Conservation (phyloP, 2,329 filamentous ascomycete genomes). For the Bisporella sp. region DNA sequence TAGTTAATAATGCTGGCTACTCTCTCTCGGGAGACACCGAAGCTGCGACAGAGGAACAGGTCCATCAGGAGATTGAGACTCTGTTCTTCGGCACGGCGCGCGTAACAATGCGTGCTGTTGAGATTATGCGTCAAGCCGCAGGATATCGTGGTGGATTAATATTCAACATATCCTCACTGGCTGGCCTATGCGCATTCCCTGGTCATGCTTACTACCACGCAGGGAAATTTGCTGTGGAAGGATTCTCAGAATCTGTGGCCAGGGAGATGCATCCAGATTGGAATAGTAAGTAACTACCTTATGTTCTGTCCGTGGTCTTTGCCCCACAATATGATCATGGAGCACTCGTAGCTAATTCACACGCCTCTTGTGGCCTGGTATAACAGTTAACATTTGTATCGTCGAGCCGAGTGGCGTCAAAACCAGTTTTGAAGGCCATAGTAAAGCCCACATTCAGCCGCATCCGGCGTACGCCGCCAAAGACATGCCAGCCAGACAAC, state of each 20-base stretch:
- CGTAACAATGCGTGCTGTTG: constrained; percentile 32
- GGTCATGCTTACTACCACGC: constrained; percentile 34
- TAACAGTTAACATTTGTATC: constrained; percentile 33
- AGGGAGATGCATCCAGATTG: constrained; percentile 31
- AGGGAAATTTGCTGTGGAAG: constrained; percentile 35
- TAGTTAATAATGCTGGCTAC: constrained; percentile 57
- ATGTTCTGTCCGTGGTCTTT: constrained; percentile 15
- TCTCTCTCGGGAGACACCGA: constrained; percentile 47
- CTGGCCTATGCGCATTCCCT: constrained; percentile 29
- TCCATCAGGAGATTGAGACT: constrained; percentile 33
- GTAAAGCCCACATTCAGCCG: constrained; percentile 16
- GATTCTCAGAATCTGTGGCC: constrained; percentile 30
- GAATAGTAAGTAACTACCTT: constrained; percentile 23
- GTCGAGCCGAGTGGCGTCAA: constrained; percentile 36
- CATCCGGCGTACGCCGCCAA: constrained; percentile 20
- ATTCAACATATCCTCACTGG: constrained; percentile 35
- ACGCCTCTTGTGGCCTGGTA: constrained; percentile 24
- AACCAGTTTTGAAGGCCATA: constrained; percentile 34
- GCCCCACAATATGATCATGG: neutral
- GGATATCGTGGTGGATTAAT: constrained; percentile 30
- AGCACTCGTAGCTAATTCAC: constrained; percentile 26
- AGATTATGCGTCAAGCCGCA: constrained; percentile 31
- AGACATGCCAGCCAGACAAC: constrained; percentile 27
- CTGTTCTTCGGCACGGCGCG: constrained; percentile 37
- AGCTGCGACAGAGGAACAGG: constrained; percentile 26